Conservation (phyloP, 2,329 filamentous ascomycete genomes). For the Paraphoma sp. region DNA sequence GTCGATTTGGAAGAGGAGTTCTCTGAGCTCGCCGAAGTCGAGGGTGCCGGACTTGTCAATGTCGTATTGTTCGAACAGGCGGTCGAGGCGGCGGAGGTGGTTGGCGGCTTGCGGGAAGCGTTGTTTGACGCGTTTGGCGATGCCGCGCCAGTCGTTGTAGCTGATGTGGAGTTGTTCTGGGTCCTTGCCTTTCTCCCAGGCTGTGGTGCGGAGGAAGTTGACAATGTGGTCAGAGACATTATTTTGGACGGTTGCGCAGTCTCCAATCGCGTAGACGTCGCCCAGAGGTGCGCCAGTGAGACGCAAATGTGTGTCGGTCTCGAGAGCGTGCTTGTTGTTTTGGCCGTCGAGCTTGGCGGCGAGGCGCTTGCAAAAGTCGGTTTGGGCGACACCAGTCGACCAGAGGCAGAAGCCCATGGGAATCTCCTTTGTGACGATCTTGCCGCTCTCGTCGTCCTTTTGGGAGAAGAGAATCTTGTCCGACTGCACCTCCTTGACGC, state of each 20-base stretch:
- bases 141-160: conserved; percentile 85
- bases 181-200: conserved; percentile 90
- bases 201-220: conserved; percentile 84
- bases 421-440: conserved; percentile 84
- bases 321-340: conserved; percentile 87
- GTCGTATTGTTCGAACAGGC: conserved; percentile 90
- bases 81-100: conserved; percentile 88
- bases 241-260: conserved; percentile 97
- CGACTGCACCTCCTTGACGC: conserved; percentile 84
- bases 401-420: conserved; percentile 96
- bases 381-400: conserved; percentile 94
- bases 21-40: conserved; percentile 89
- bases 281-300: conserved; percentile 87
- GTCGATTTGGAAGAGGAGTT: conserved; percentile 91
- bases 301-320: conserved; percentile 92
- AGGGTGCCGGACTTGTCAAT: conserved; percentile 91
- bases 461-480: conserved; percentile 92
- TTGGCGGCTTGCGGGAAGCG: conserved; percentile 89
- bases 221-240: conserved; percentile 92
- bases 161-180: conserved; percentile 86
- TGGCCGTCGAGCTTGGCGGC: conserved; percentile 79
- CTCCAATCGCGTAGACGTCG: conserved; percentile 95
- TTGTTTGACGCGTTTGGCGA: conserved; percentile 82
- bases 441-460: conserved; percentile 74
- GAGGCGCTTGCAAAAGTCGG: conserved; percentile 77